phyloP scores from a whole-genome alignment of 2,329 filamentous ascomycete species.

The Apiospora malaysiana region DNA sequence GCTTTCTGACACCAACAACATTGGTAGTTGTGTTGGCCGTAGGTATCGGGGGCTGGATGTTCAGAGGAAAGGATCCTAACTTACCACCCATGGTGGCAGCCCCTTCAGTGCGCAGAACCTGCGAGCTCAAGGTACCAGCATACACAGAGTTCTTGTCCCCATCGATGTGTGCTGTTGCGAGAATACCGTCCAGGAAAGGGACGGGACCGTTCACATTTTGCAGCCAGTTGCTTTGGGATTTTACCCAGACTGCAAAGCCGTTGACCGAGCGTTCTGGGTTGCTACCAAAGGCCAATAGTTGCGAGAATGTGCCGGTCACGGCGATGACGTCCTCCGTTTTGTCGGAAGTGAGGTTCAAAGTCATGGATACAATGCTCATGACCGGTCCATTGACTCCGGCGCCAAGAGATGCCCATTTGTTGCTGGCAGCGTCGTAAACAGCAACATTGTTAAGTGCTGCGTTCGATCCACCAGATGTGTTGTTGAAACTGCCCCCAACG shows the following conservation, averaged over 20 bases:
- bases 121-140: conserved; percentile 82
- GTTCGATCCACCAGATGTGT: conserved; percentile 66
- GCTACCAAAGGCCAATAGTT: conserved; percentile 71
- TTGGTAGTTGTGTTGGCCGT: conserved; percentile 41
- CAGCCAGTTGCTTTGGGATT: conserved; percentile 84
- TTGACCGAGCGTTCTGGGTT: conserved; percentile 66
- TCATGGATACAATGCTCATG: conserved; percentile 74
- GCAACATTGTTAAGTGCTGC: conserved; percentile 78
- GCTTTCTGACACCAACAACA: conserved; percentile 47
- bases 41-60: conserved; percentile 50
- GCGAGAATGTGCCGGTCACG: conserved; percentile 79
- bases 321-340: conserved; percentile 76
- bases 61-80: conserved; percentile 63
- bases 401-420: conserved; percentile 80
- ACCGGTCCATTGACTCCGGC: conserved; percentile 86
- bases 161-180: conserved; percentile 73
- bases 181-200: conserved; percentile 72
- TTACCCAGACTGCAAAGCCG: conserved; percentile 92
- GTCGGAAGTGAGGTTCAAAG: conserved; percentile 75
- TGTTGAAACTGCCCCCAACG: conserved; percentile 84
- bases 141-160: conserved; percentile 71
- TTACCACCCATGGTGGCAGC: conserved; percentile 68
- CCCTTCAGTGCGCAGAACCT: conserved; percentile 74
- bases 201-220: conserved; percentile 73
- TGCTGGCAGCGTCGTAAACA: conserved; percentile 71